Evolutionary conservation across 2,329 filamentous ascomycete genomes (phyloP).

Genomic region (Alternaria sp.): DNA sequence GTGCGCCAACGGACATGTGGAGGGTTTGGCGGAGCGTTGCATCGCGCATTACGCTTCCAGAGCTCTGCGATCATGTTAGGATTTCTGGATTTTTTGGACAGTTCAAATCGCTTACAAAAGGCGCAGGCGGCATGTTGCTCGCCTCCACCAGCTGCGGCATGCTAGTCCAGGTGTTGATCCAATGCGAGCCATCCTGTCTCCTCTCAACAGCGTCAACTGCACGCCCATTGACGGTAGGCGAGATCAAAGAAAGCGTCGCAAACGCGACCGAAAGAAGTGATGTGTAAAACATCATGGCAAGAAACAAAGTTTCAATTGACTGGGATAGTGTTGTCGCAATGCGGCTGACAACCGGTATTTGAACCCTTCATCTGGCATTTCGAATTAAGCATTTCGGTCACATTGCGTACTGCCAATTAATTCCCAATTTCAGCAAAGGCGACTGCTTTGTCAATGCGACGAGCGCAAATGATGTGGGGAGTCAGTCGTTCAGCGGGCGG

Average conservation of each 20-base stretch:
- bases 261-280: neutral
- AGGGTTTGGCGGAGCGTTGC: constrained; percentile 71
- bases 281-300: neutral
- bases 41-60: constrained; percentile 62
- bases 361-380: neutral
- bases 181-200: constrained; percentile 53
- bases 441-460: neutral
- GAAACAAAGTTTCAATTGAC: neutral
- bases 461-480: constrained; percentile 2
- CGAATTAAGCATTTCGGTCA: neutral
- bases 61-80: constrained; percentile 52
- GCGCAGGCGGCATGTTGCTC: constrained; percentile 65
- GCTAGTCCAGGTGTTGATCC: constrained; percentile 68
- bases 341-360: neutral
- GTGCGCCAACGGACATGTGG: constrained; percentile 63
- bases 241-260: neutral
- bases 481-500: neutral
- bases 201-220: constrained; percentile 7
- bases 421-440: constrained; percentile 9
- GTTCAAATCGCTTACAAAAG: constrained; percentile 51
- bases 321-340: neutral
- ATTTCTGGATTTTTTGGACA: neutral
- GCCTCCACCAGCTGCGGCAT: constrained; percentile 71
- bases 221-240: neutral
- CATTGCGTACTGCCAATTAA: neutral